Evolutionary conservation across 176 grass and related monocot species (phyloP), one percentile per base, ranked within the genome.

Genomic region (Carex scoparia): DNA sequence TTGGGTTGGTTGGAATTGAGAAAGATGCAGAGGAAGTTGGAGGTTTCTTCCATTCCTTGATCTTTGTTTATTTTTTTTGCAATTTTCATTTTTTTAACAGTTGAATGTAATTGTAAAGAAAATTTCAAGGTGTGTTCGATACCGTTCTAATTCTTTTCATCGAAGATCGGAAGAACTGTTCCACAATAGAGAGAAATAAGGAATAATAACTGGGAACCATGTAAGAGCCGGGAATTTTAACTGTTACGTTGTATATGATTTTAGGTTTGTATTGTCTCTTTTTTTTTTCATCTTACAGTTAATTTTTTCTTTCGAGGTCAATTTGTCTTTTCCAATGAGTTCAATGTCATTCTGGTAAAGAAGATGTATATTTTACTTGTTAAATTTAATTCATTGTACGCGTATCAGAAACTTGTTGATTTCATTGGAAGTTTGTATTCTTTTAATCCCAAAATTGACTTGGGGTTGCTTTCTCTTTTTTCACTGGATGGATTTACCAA

Each of bases 1-100:
- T 85, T 94, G 88, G 92, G 88, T 23, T 94, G 92, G 90, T 70
- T 88, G 12, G 92, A 94, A 69, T 68, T 90, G 38, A 87, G 90
- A 87, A 90, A 89, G 37, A 89, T 85, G 84, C 92, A 92, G 61
- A 82, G 85, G 84, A 92, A 94, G 84, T 84, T 87, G 2, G 81
- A 83, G 61, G 42, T 65, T 53, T 68, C 81, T 48, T 83, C 81
- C 23, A 83, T 83, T 69, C 81, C 81, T 83, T 83, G 62, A 83
- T 83, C 16, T 71, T 71, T 46, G 2, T 23, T 53, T 75, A 7
- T 46, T 53, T 49, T 15, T 31, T 55, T 44, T 32, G 48, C 48
- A 51, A 9, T 51, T 69, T 69, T 82, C 8, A 28, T 65, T 68
- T 68, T 79, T 81, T 55, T 13, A 23, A 49, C 54, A 83, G 81